These are phyloP conservation scores for Saprolegnia parasitica DNA, from an alignment of 352 stramenopile species.

Conservation along the genomic window DNA sequence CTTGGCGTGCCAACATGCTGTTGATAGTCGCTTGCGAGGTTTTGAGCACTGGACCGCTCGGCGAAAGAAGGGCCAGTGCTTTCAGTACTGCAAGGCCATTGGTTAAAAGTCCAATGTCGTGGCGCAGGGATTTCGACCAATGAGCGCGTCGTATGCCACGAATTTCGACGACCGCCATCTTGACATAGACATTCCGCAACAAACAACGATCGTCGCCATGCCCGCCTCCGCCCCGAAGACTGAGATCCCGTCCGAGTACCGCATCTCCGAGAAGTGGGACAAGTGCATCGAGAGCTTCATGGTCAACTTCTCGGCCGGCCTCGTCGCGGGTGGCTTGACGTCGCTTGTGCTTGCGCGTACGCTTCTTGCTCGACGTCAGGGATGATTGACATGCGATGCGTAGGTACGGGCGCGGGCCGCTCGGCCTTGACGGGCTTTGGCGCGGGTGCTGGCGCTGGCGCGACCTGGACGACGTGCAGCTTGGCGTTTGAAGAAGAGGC, in stretches of 20 bases:
- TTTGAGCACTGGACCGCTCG: constrained; percentile 10
- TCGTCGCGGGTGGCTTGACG: constrained; percentile 75
- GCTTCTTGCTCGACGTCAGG: constrained; percentile 31
- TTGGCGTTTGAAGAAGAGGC: constrained; percentile 58
- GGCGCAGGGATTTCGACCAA: neutral
- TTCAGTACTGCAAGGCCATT: neutral
- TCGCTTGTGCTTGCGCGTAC: constrained; percentile 78
- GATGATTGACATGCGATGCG: constrained; percentile 5
- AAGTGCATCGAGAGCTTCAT: constrained; percentile 87
- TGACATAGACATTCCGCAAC: too few species aligned
- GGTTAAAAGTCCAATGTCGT: neutral
- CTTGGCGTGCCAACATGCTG: constrained; percentile 5
- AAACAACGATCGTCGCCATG: neutral
- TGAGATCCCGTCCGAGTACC: constrained; percentile 83
- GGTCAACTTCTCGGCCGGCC: constrained; percentile 76
- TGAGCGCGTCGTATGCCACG: neutral
- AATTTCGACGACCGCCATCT: too few species aligned
- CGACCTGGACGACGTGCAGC: constrained; percentile 83
- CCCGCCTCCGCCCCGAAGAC: constrained; percentile 35
- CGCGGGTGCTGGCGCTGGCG: constrained; percentile 60
- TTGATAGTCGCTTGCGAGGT: neutral
- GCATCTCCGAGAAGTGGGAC: constrained; percentile 88
- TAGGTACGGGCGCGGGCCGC: constrained; percentile 59
- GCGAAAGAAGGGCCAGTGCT: constrained; percentile 11
- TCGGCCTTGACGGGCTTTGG: constrained; percentile 66